A percentile compares a stretch with the other conserved stretches of the same genome.
phyloP scores from a whole-genome alignment of 2,329 filamentous ascomycete species.

The Paraphaeosphaeria minitans region DNA sequence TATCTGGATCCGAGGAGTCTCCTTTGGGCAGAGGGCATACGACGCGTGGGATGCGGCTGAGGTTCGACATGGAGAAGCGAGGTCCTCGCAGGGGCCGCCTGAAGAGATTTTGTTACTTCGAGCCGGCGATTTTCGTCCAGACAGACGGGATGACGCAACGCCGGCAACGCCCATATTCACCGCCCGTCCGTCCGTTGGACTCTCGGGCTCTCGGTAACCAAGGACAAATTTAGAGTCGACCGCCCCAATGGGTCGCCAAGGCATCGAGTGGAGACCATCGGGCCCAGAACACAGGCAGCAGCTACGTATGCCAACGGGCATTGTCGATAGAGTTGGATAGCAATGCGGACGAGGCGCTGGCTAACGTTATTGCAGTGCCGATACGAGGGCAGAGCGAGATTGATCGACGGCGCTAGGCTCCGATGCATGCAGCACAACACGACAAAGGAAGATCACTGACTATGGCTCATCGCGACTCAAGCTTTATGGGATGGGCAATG shows the following conservation, averaged over 20 bases:
- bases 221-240: not conserved
- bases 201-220: not conserved
- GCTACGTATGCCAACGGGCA: not conserved
- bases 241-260: not conserved
- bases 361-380: not conserved
- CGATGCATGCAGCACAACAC: not conserved
- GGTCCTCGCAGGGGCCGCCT: not conserved
- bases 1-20: not conserved
- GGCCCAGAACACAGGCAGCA: not conserved
- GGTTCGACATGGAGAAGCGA: not conserved
- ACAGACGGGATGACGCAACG: not conserved
- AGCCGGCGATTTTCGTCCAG: slow-evolving; percentile 1
- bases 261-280: not conserved
- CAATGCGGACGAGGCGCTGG: no score
- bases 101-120: not conserved
- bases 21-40: no score
- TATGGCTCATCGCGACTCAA: slow-evolving; percentile 1
- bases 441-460: not conserved
- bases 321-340: not conserved
- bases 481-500: not conserved
- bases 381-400: not conserved
- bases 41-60: not conserved
- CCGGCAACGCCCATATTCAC: no score
- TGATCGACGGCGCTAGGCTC: slow-evolving; percentile 4
- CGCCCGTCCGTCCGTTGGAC: not conserved